Base-by-base conservation (phyloP, 1,284 basidiomycete species). In the Ceratobasidium sp. region DNA sequence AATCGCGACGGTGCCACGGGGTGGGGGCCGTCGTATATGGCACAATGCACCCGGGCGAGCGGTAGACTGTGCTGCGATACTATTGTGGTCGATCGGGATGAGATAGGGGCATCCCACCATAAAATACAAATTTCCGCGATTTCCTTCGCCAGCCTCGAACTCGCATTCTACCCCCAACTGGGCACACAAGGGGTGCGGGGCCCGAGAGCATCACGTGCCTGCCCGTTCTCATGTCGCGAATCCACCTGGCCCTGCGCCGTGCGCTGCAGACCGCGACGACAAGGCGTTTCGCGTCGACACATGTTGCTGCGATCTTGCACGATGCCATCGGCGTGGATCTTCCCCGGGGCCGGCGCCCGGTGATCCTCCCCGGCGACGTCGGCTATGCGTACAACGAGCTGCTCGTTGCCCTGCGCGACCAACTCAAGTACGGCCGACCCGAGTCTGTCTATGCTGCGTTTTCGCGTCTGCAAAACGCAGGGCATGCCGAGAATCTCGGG, bases 361-460 rank as follows among this genome's bases (percentile, higher is more conserved):
- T 68, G 31, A 68, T 68, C 37, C 49, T 68, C 29, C 49, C 65
- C 19, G 49, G 51, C 31, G 51, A 41, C 34, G 39, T 68, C 34
- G 65, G 51, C 37, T 31, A 34, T n/a, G 51, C 51, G 7, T 68
- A 48, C 39, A 68, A 68, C 39, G 65, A 68, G 29, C 65, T 53
- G 19, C 65, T 68, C 49, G 49, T 37, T 34, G 56, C 2, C 6
- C 51, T 68, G 49, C 65, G 65, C 2, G n/a, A 11, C 19, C 49
- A 3, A 2, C 48, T 68, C 6, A 31, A 34, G 13, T 68, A 49
- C 1, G 34, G 22, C 7, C 37, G 56, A 39, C 51, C 37, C n/a
- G 34, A 22, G 39, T 13, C 7, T 14, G 34, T 68, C 34, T 68
- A 49, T 27, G 41, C 31, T 14, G 3, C 19, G 4, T 56, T 68